Base-by-base conservation (phyloP, 2,329 filamentous ascomycete species). In the Fusarium sp. region DNA sequence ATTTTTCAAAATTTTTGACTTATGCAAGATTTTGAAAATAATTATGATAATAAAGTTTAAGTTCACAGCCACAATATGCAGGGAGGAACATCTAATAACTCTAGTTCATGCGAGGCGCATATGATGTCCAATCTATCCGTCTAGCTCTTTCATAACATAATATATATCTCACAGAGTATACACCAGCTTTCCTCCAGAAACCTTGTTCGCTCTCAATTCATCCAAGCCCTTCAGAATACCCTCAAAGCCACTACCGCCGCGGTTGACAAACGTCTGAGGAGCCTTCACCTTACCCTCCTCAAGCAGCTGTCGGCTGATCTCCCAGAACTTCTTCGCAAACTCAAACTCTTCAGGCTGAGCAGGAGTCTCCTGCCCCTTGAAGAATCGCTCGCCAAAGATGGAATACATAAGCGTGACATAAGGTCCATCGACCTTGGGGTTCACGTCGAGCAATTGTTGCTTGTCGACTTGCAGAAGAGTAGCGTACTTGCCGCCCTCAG, bases 401-500 rank as follows among this genome's bases (percentile, higher is more conserved):
- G 64, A 67, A 21, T 69, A 69, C 63, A 67, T 67, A 2, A 67
- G 32, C 7, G 63, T 69, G 9, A 25, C 43, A 25, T 67, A 23
- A 13, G 64, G 64, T 23, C 64, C 66, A 19, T 69, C 64, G 0
- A 69, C 57, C 6, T 69, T 68, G 3, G 64, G 46, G 25, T 69
- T 69, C 9, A 69, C 44, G 0, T 57, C 52, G 2, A 43, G 30
- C 21, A 69, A 11, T 5, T 64, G 11, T 9, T 69, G 30, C 32
- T 63, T 38, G 4, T 69, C 32, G 3, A 69, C 53, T 2, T 40
- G 44, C 3, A 54, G 23, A 8, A 69, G 37, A 3, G 67, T 46
- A 6, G 58, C 64, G 15, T 69, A 69, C 16, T 69, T 69, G 12
- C 67, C 65, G 2, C 66, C 66, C 6, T 67, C 37, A 9, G 35